These are phyloP conservation scores for Bolboschoenus planiculmis DNA, from an alignment of 176 grass and related monocot species.

Conservation along the genomic window DNA sequence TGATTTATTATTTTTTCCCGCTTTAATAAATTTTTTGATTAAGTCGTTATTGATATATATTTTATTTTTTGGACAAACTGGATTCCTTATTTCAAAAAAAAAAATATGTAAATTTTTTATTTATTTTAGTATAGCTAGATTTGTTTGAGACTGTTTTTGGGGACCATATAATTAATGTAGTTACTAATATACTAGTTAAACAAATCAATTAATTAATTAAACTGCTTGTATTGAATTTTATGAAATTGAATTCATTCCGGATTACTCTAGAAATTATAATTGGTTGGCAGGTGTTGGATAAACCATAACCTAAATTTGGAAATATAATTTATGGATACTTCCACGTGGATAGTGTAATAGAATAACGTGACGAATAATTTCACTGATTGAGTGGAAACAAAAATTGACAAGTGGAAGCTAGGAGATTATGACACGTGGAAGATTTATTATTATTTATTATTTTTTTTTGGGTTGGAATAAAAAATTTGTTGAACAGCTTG, in stretches of 20 bases:
- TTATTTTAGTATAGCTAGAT: too few relatives aligned
- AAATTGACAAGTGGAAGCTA: not conserved
- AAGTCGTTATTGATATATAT: not conserved
- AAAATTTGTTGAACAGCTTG: constrained; percentile 8
- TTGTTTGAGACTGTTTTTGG: too few relatives aligned
- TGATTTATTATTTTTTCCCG: not conserved
- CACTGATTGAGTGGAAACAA: not conserved
- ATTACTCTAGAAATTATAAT: not conserved
- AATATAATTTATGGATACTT: constrained; percentile 8
- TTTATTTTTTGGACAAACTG: too few relatives aligned
- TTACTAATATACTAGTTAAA: not conserved
- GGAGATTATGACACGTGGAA: not conserved
- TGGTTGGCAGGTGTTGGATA: constrained; percentile 4
- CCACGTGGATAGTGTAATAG: not conserved
- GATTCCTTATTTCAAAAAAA: too few relatives aligned
- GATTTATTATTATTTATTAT: not conserved
- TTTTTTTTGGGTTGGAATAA: not conserved
- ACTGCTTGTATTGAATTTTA: not conserved
- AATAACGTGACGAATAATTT: not conserved
- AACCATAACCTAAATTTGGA: not conserved
- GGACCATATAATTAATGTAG: not conserved
- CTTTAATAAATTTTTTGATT: not conserved
- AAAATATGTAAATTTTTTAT: too few relatives aligned
- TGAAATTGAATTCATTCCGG: not conserved
- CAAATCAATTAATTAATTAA: not conserved